Evolutionary conservation across 75 land plant species (phyloP).

Genomic region (Gnetum montanum): DNA sequence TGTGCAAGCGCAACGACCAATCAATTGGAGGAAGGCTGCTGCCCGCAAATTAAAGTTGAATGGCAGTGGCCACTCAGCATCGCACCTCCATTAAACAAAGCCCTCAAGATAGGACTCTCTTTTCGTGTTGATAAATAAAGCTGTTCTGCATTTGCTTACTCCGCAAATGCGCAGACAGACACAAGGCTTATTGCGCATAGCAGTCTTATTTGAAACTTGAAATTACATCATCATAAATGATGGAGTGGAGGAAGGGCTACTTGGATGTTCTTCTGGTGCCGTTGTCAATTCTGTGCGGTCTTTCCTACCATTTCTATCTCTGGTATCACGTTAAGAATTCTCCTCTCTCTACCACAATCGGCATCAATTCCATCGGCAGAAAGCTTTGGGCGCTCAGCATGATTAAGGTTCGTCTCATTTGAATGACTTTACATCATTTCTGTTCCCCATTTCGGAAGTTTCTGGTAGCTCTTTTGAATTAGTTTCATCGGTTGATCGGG

Average conservation of each 20-base stretch:
- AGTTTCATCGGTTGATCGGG: too few species aligned
- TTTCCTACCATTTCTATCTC: slow-evolving; percentile 48
- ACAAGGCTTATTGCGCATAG: neutral
- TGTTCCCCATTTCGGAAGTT: too few species aligned
- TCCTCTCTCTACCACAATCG: slow-evolving; percentile 56
- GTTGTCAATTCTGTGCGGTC: slow-evolving; percentile 19
- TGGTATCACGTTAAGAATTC: slow-evolving; percentile 41
- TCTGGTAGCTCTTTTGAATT: too few species aligned
- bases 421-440: too few species aligned
- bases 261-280: slow-evolving; percentile 69
- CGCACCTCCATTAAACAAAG: neutral
- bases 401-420: slow-evolving; percentile 55
- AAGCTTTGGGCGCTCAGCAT: slow-evolving; percentile 61
- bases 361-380: slow-evolving; percentile 50
- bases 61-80: slow-evolving; percentile 10
- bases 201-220: neutral
- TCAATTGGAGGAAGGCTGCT: too few species aligned
- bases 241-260: slow-evolving; percentile 56
- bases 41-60: too few species aligned
- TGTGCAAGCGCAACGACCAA: too few species aligned
- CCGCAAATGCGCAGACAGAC: neutral
- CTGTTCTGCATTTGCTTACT: neutral
- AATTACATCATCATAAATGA: neutral
- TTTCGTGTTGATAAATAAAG: neutral
- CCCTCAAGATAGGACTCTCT: too few species aligned